Base-by-base conservation (phyloP, 1,284 basidiomycete genomes). In the Austroboletus rostrupii region DNA sequence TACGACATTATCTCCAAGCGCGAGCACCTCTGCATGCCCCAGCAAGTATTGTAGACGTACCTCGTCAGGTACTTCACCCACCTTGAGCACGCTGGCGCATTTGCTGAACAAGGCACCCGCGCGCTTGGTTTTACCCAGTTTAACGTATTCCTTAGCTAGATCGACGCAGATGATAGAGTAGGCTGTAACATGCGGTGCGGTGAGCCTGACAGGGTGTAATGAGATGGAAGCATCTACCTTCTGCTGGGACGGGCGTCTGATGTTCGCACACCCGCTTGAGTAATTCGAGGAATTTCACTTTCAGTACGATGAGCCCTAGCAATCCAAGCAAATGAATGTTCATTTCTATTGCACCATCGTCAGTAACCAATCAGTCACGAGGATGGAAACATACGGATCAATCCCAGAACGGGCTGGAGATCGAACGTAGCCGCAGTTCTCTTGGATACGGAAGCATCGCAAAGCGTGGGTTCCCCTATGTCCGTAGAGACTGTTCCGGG, bases 81-180 rank as follows among this genome's bases (percentile, higher is more conserved):
- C 68, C 43, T 74, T 72, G 19, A 82, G 68, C 8, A 74, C 58
- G 29, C 72, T 74, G 16, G 80, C 68, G 2, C 78, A 76, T 45
- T 80, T 81, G 10, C 70, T 72, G 58, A 90, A 87, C 14, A 92
- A 76, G 1, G 70, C 65, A 1, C 71, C 72, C 0, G 91, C 90
- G 37, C 85, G 79, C 42, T 78, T 78, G 1, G 73, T 69, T 66
- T 87, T 90, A 3, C 93, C 92, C 1, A 96, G 75, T 41, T 78
- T 79, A 33, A 84, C 71, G 60, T 92, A 92, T 60, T 92, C 87
- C 42, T 81, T 75, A 0, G 87, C 92, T 2, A 95, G 76, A 29
- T 85, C 80, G 2, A 85, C 71, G 1, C 87, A 90, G 1, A 81
- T 71, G 1, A 70, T 67, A 10, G 90, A 72, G 58, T 84, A 90